Evolutionary conservation across 805 yeast genomes (phyloP), one percentile per base, ranked within the genome.

Genomic region (Hanseniaspora taiwanica): DNA sequence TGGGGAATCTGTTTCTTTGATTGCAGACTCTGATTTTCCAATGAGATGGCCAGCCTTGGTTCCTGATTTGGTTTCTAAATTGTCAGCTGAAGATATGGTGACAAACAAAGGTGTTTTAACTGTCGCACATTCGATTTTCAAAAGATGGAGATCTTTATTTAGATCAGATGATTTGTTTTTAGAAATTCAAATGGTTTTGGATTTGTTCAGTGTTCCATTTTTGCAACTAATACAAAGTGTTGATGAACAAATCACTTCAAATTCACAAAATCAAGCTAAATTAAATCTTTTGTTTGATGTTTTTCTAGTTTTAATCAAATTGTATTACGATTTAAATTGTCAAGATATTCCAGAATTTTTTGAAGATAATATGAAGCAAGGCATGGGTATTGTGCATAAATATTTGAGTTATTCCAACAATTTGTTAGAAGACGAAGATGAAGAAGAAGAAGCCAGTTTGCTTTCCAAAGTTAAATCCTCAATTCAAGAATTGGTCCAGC

Each of bases 331-430:
- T 58, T 74, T 91, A 53, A 91, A 91, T 59, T 89, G 96, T 61
- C 98, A 93, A 63, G 99, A 91, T 61, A 80, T 91, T 40, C 98
- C 99, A 1, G 98, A 87, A 60, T 91, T 89, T 55, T 91, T 91
- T 56, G 99, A 93, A 62, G 97, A 91, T 61, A 73, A 91, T 56
- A 63, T 91, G 59, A 64, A 69, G 32, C 64, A 62, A 14, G 86
- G 93, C 40, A 83, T 93, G 91, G 67, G 68, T 4, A 72, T 87
- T 21, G 66, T 87, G 49, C 93, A 85, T 56, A 82, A 81, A 60
- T 89, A 87, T 56, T 66, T 91, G 43, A 62, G 69, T 32, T 84
- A 76, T 54, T 54, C 65, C 13, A 76, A 77, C 43, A 64, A 71
- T 0, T 46, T 76, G 38, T 58, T 81, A 4, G 74, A 67, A 16